phyloP scores from a whole-genome alignment of 208 protist species.

The Giardia muris region DNA sequence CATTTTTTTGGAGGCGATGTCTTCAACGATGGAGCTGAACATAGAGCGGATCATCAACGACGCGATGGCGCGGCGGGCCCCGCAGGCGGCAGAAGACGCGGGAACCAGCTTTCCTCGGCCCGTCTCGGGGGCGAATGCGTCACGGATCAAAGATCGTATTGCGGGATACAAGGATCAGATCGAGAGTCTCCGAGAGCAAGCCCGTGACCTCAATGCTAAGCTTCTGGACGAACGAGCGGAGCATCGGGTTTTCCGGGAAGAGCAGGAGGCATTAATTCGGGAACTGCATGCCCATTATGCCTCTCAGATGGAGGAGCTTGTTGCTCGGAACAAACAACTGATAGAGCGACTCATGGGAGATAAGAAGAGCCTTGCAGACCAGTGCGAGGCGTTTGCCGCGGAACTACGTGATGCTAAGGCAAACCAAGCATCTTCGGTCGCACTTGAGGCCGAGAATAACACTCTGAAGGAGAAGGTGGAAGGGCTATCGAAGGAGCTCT shows the following conservation, averaged over 20 bases:
- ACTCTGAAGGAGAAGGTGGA: background rate
- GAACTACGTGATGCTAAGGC: background rate
- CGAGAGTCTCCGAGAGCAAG: background rate
- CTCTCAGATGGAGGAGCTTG: background rate
- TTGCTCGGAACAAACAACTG: background rate
- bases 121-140: background rate
- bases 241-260: background rate
- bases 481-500: background rate
- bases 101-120: background rate
- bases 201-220: background rate
- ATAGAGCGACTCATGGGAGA: background rate
- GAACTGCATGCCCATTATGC: background rate
- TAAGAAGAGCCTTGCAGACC: background rate
- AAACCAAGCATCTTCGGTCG: background rate
- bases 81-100: too few relatives aligned
- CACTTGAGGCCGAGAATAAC: background rate
- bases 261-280: background rate
- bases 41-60: too few relatives aligned
- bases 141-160: background rate
- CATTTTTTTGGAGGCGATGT: too few relatives aligned
- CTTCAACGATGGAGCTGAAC: too few relatives aligned
- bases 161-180: background rate
- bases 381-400: background rate
- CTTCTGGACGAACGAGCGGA: background rate
- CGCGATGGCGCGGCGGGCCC: too few relatives aligned